A percentile compares a stretch with the other conserved stretches of the same genome.
Evolutionary conservation across 345 rosid genomes (phyloP).

Genomic region (Acer campestre): DNA sequence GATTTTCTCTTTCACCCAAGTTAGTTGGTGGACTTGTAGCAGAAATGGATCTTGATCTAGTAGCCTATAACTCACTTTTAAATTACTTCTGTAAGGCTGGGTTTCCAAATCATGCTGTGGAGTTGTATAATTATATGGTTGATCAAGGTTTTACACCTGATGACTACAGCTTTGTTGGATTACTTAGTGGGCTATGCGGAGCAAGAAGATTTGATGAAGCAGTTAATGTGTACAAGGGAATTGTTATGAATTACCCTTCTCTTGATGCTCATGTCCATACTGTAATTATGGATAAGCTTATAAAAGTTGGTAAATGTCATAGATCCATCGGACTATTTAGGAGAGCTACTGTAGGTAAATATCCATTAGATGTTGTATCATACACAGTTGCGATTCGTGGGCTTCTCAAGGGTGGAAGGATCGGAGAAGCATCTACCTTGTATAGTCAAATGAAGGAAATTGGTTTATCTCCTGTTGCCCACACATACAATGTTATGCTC

Average conservation of each 20-base stretch:
- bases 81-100: slow-evolving; percentile 58
- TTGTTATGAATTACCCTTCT: slow-evolving; percentile 25
- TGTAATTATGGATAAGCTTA: slow-evolving; percentile 47
- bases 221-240: slow-evolving; percentile 49
- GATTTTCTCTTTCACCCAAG: slow-evolving; percentile 37
- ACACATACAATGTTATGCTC: slow-evolving; percentile 45
- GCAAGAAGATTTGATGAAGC: slow-evolving; percentile 41
- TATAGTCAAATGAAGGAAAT: slow-evolving; percentile 52
- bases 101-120: slow-evolving; percentile 41
- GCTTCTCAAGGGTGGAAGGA: slow-evolving; percentile 53
- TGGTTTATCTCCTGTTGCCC: slow-evolving; percentile 48
- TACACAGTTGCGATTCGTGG: slow-evolving; percentile 66
- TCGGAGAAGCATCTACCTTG: slow-evolving; percentile 50
- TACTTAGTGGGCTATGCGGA: slow-evolving; percentile 54
- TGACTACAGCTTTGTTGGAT: slow-evolving; percentile 57
- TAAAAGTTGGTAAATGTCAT: slow-evolving; percentile 44
- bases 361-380: slow-evolving; percentile 59
- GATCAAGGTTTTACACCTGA: slow-evolving; percentile 54
- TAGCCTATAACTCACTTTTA: slow-evolving; percentile 55
- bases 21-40: slow-evolving; percentile 32
- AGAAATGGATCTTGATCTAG: slow-evolving; percentile 50
- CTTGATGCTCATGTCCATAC: slow-evolving; percentile 78
- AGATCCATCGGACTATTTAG: slow-evolving; percentile 52
- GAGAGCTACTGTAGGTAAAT: slow-evolving; percentile 41
- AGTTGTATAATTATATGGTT: slow-evolving; percentile 46